Conservation (phyloP, 495 filamentous ascomycete species). For the Pyrenula massariospora region DNA sequence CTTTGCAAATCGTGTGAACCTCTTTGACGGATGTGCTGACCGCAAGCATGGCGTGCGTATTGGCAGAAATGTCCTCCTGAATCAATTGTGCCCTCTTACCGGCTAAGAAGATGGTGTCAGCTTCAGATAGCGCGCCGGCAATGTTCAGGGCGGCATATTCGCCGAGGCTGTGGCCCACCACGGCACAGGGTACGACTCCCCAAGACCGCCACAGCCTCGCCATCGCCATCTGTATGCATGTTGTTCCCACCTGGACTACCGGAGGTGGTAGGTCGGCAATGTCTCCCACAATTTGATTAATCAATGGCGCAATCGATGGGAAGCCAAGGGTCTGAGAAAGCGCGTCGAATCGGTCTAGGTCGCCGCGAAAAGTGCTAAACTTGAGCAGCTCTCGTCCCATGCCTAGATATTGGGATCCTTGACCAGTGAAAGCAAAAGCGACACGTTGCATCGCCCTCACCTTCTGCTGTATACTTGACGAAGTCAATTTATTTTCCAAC, state of each 20-base stretch:
- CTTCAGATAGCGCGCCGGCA: conserved; percentile 13
- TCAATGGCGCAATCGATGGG: conserved; percentile 14
- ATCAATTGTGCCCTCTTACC: conserved; percentile 13
- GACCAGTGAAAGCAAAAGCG: conserved; percentile 58
- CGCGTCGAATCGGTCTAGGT: conserved; percentile 15
- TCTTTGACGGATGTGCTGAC: conserved; percentile 24
- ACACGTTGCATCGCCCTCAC: too few relatives aligned
- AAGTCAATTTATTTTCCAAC: too few relatives aligned
- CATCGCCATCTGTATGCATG: conserved; percentile 13
- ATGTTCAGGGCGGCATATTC: conserved; percentile 24
- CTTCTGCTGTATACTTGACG: too few relatives aligned
- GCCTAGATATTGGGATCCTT: conserved; percentile 45
- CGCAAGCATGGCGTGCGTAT: conserved; percentile 40
- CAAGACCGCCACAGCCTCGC: conserved; percentile 7
- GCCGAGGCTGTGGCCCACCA: conserved; percentile 25
- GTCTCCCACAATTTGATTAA: conserved; percentile 6
- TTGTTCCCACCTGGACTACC: conserved; percentile 9
- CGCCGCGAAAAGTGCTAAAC: conserved; percentile 11
- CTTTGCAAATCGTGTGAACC: conserved; percentile 3
- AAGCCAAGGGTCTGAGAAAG: conserved; percentile 20
- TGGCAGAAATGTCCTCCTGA: conserved; percentile 4
- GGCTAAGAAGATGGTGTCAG: conserved; percentile 14
- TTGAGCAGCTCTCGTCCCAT: conserved; percentile 16
- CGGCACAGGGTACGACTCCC: conserved; percentile 9
- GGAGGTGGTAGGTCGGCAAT: conserved; percentile 9